These are phyloP conservation scores for Globisporangium abappressorium DNA, from an alignment of 352 stramenopile species.

Conservation along the genomic window DNA sequence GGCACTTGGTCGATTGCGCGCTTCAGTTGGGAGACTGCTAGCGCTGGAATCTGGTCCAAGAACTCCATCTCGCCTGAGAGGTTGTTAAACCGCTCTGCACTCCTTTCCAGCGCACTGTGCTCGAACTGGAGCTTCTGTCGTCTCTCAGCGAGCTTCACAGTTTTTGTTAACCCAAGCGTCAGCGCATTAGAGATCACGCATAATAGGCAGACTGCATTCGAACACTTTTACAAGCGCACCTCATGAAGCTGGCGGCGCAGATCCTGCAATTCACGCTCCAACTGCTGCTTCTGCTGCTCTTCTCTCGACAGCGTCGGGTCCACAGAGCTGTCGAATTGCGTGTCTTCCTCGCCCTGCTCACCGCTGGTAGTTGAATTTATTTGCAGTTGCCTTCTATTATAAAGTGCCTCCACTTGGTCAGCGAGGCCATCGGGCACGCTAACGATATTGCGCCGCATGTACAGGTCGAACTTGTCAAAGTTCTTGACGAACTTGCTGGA, in stretches of 20 bases:
- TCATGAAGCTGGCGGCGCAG: neutral
- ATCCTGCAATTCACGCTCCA: neutral
- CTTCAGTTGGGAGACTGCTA: slow-evolving; percentile 44
- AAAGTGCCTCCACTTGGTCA: slow-evolving; percentile 41
- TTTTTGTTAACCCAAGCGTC: too few relatives aligned
- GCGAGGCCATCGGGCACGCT: slow-evolving; percentile 40
- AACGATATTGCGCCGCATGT: slow-evolving; percentile 75
- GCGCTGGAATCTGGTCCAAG: slow-evolving; percentile 37
- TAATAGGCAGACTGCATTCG: neutral
- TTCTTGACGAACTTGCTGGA: slow-evolving; percentile 71
- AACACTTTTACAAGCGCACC: neutral
- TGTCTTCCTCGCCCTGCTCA: slow-evolving; percentile 18
- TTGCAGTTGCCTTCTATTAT: slow-evolving; percentile 21
- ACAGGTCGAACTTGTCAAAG: slow-evolving; percentile 84
- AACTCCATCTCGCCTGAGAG: slow-evolving; percentile 41
- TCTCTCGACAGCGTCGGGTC: neutral
- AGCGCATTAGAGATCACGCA: neutral
- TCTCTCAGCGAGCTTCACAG: neutral
- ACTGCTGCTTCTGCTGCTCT: neutral
- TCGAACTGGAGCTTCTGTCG: slow-evolving; percentile 16
- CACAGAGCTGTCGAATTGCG: too few relatives aligned
- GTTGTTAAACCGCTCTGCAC: slow-evolving; percentile 34
- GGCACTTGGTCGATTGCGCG: slow-evolving; percentile 41
- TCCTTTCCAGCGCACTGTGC: slow-evolving; percentile 32
- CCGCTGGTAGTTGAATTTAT: neutral